Conservation (phyloP, 2,329 filamentous ascomycete genomes). For the Pleurostoma richardsiae region DNA sequence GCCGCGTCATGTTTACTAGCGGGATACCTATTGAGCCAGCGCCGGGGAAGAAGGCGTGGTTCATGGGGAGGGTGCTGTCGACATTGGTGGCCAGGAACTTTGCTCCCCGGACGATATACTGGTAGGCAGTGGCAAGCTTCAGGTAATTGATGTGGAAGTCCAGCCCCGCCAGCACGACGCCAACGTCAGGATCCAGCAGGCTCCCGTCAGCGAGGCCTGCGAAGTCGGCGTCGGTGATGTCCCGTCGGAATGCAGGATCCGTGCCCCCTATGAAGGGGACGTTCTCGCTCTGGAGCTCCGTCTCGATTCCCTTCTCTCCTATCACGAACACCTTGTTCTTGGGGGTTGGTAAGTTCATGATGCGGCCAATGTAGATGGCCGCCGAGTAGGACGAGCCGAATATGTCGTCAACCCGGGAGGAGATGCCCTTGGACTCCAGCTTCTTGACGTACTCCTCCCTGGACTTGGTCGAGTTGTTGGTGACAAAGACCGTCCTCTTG, state of each 20-base stretch:
- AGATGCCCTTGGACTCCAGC: conserved; percentile 75
- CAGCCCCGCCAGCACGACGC: conserved; percentile 80
- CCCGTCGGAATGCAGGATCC: conserved; percentile 69
- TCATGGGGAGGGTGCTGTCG: conserved; percentile 82
- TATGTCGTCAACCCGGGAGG: conserved; percentile 78
- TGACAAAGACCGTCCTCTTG: conserved; percentile 92
- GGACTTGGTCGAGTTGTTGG: conserved; percentile 98
- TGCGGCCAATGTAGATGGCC: conserved; percentile 91
- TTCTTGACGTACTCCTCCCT: conserved; percentile 91
- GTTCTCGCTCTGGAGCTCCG: conserved; percentile 76
- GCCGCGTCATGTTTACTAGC: conserved; percentile 64
- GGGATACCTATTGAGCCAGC: conserved; percentile 80
- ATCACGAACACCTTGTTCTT: conserved; percentile 94
- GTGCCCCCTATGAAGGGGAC: conserved; percentile 82
- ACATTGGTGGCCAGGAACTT: conserved; percentile 89
- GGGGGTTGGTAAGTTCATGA: conserved; percentile 70
- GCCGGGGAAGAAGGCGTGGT: conserved; percentile 81
- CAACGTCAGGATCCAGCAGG: conserved; percentile 79
- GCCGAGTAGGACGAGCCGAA: conserved; percentile 95
- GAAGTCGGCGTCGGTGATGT: conserved; percentile 79
- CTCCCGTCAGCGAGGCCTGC: conserved; percentile 69
- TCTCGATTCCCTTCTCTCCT: conserved; percentile 86
- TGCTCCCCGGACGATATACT: conserved; percentile 80
- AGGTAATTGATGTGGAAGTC: conserved; percentile 96
- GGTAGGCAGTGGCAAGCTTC: conserved; percentile 78